These are phyloP conservation scores for Pleurotus cornucopiae DNA, from an alignment of 768 basidiomycete genomes.

Conservation along the genomic window DNA sequence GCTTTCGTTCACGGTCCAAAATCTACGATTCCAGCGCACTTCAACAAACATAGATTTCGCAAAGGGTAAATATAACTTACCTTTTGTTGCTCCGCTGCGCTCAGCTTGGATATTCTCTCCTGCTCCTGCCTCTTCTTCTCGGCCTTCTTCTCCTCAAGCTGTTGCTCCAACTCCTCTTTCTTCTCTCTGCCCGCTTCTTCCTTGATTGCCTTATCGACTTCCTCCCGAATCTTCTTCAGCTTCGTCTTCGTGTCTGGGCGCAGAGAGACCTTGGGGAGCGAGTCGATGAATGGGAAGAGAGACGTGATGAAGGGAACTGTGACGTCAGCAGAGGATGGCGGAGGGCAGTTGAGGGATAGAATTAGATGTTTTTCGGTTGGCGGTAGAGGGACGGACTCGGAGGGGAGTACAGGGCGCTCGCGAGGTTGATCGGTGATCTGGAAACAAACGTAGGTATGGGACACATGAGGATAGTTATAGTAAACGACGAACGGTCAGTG, in stretches of 20 bases:
- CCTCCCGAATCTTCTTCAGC: slow-evolving; percentile 69
- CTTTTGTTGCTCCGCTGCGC: slow-evolving; percentile 82
- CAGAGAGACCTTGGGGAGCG: slow-evolving; percentile 50
- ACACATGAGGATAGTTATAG: slow-evolving; percentile 4
- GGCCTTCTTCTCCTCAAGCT: slow-evolving; percentile 63
- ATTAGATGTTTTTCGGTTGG: slow-evolving; percentile 71
- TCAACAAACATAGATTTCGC: background rate
- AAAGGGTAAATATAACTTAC: slow-evolving; percentile 25
- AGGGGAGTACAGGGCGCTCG: slow-evolving; percentile 52
- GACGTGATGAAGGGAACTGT: slow-evolving; percentile 60
- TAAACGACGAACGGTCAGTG: slow-evolving; percentile 60
- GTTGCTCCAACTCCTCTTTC: slow-evolving; percentile 58
- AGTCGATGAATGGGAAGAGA: slow-evolving; percentile 74
- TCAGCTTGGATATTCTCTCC: slow-evolving; percentile 67
- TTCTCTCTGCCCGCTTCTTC: slow-evolving; percentile 64
- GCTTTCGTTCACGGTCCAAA: slow-evolving; percentile 77
- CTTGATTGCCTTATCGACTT: slow-evolving; percentile 63
- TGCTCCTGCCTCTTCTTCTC: slow-evolving; percentile 73
- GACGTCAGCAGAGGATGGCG: slow-evolving; percentile 43
- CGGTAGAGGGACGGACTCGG: slow-evolving; percentile 20
- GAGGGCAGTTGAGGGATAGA: slow-evolving; percentile 52
- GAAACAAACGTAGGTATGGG: slow-evolving; percentile 7
- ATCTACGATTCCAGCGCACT: slow-evolving; percentile 27
- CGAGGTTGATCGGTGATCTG: slow-evolving; percentile 85
- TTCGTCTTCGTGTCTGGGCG: slow-evolving; percentile 83